Base-by-base conservation (phyloP, 768 basidiomycete genomes). In the Crucibulum laeve region DNA sequence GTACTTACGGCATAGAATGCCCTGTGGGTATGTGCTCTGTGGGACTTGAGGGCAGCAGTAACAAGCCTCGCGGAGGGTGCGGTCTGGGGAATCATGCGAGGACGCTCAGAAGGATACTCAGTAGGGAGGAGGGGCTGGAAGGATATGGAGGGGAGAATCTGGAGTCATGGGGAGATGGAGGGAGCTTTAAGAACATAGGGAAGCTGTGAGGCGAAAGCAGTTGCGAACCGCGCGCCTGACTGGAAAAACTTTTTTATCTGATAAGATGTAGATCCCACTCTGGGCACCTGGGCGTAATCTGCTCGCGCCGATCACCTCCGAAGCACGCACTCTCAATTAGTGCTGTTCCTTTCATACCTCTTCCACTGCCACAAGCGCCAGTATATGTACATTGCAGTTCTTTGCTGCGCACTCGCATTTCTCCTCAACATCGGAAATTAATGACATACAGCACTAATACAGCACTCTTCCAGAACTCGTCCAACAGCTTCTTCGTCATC, bases 1-100 rank as follows among this genome's bases (percentile, higher is more conserved):
- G 22, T 34, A 69, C 76, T 25, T 45, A 84, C 81, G 10, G 82
- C 76, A 53, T 79, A 80, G 47, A 70, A 76, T 3, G 80, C 77
- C 38, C 62, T 74, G 56, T 68, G 70, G 1, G 72, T 62, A 24
- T 68, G 67, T 17, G 62, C 58, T 36, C 68, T 69, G 41, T 54
- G 64, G 14, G 65, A 46, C 32, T 59, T 56, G 49, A 67, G 52
- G 39, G 67, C 58, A 48, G 63, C 45, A 45, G 65, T 44, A 26
- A 64, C 52, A n/a, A 68, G 43, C 6, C 53, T 53, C 37, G 64
- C 54, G 33, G 71, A 58, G 23, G 55, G 36, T 46, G 62, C 40
- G 51, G 53, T 55, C 46, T 68, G 65, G 36, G 68, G 61, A 25
- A 72, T 66, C 65, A 76, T 73, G 26, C 51, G 43, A 45, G 47